Percentiles rank a stretch among this genome's conserved stretches.
These are phyloP conservation scores for Blastobotrys ciferrii DNA, from an alignment of 1,139 yeast species.

Conservation along the genomic window DNA sequence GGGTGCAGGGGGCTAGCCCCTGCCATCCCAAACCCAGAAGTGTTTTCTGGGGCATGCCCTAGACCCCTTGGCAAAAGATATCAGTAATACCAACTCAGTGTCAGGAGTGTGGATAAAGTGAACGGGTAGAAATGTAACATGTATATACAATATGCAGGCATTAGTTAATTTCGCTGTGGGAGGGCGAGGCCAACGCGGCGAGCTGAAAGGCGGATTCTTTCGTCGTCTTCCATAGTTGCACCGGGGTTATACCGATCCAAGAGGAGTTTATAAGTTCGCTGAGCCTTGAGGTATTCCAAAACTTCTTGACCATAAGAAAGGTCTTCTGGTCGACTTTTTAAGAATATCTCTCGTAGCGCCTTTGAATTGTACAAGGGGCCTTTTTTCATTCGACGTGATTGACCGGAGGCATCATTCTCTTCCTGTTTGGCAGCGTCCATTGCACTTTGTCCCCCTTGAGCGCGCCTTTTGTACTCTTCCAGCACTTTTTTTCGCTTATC, in stretches of 20 bases:
- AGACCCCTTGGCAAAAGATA: no score
- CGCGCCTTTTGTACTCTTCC: conserved; percentile 26
- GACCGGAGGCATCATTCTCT: conserved; percentile 7
- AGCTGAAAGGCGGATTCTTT: conserved; percentile 76
- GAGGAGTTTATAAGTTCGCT: conserved; percentile 73
- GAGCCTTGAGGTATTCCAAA: conserved; percentile 59
- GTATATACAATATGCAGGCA: no score
- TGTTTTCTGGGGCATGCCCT: no score
- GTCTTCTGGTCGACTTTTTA: conserved; percentile 20
- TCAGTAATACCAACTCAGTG: no score
- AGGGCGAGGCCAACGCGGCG: conserved; percentile 76
- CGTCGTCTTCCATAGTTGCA: conserved; percentile 69
- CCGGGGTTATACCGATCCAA: conserved; percentile 88
- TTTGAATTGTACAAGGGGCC: conserved; percentile 26
- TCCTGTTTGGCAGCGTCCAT: conserved; percentile 4
- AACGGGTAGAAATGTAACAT: background rate
- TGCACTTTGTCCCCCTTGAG: conserved; percentile 5
- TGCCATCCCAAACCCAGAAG: no score
- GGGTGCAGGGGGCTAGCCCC: no score
- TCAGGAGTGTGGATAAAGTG: no score
- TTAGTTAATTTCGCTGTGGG: conserved; percentile 35
- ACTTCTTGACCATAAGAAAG: conserved; percentile 48
- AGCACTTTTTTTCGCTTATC: conserved; percentile 26
- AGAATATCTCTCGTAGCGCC: conserved; percentile 24
- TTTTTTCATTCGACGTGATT: conserved; percentile 15